phyloP scores from a whole-genome alignment of 305 asterid genomes.

The Salvia sclarea region DNA sequence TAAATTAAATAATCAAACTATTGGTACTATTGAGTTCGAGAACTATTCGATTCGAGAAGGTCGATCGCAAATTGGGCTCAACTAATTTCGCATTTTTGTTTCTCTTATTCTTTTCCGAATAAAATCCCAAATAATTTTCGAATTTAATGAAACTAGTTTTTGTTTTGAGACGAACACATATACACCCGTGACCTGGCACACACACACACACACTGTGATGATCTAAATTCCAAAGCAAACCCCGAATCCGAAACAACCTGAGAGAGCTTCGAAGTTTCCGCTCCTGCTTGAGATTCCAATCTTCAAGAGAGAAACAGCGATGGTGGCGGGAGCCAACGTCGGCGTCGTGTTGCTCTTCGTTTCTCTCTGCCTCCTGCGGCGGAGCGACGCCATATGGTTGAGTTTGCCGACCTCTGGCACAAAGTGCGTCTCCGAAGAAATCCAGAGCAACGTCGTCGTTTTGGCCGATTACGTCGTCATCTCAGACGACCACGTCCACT shows the following conservation, averaged over 20 bases:
- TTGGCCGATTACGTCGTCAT: constrained; percentile 80
- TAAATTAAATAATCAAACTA: too few species aligned
- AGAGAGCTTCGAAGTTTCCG: constrained; percentile 29
- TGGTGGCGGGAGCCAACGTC: constrained; percentile 42
- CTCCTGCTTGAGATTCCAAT: constrained; percentile 24
- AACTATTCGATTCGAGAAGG: too few species aligned
- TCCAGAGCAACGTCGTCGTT: constrained; percentile 87
- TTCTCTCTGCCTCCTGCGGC: constrained; percentile 37
- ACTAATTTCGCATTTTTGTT: too few species aligned
- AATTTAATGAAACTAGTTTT: too few species aligned
- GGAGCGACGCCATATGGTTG: constrained; percentile 73
- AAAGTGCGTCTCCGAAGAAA: constrained; percentile 89
- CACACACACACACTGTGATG: constrained; percentile 4
- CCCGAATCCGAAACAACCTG: constrained; percentile 23
- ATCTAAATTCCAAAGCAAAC: constrained; percentile 2
- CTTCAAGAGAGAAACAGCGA: constrained; percentile 23
- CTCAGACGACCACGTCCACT: constrained; percentile 63
- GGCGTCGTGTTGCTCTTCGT: constrained; percentile 42
- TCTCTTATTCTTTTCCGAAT: too few species aligned
- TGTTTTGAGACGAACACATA: too few species aligned
- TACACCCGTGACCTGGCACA: constrained; percentile 5
- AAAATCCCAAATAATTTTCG: too few species aligned
- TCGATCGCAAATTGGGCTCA: too few species aligned
- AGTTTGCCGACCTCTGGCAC: constrained; percentile 68
- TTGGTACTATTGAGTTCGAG: too few species aligned